Conservation (phyloP, 768 basidiomycete genomes). For the Coprinopsis sp. region DNA sequence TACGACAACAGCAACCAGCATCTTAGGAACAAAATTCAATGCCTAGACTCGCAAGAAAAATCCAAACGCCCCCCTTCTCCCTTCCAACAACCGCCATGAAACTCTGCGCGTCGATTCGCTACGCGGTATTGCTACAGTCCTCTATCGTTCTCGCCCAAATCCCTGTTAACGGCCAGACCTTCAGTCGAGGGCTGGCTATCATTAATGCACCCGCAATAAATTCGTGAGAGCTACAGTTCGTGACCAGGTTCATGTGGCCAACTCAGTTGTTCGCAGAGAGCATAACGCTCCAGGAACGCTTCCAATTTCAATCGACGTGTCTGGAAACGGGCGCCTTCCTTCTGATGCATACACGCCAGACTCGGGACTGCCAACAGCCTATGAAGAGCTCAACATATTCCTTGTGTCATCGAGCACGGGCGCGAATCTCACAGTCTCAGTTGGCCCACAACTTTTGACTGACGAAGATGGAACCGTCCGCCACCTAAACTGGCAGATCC, state of each 20-base stretch:
- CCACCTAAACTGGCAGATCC: constrained; percentile 34
- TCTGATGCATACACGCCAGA: constrained; percentile 27
- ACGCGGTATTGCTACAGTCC: constrained; percentile 4
- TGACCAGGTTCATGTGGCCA: background rate
- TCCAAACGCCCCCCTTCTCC: background rate
- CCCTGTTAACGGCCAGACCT: constrained; percentile 26
- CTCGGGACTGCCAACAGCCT: constrained; percentile 32
- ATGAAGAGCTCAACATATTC: constrained; percentile 37
- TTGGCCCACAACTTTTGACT: constrained; percentile 29
- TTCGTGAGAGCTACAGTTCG: constrained; percentile 20
- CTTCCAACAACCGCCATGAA: background rate
- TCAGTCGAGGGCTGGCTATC: constrained; percentile 34
- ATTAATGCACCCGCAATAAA: constrained; percentile 28
- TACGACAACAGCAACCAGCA: no score
- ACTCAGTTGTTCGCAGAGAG: constrained; percentile 16
- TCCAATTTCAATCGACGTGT: constrained; percentile 31
- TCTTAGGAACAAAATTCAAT: no score
- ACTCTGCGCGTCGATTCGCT: background rate
- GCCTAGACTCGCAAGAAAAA: no score
- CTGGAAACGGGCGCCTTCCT: constrained; percentile 41
- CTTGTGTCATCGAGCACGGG: constrained; percentile 35
- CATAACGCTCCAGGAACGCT: constrained; percentile 23
- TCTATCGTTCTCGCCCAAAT: constrained; percentile 17
- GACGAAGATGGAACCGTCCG: constrained; percentile 39
- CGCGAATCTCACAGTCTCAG: constrained; percentile 38